Percentiles rank a stretch among this genome's conserved stretches.
Conservation (phyloP, 768 basidiomycete genomes). For the Psilocybe tampanensis region DNA sequence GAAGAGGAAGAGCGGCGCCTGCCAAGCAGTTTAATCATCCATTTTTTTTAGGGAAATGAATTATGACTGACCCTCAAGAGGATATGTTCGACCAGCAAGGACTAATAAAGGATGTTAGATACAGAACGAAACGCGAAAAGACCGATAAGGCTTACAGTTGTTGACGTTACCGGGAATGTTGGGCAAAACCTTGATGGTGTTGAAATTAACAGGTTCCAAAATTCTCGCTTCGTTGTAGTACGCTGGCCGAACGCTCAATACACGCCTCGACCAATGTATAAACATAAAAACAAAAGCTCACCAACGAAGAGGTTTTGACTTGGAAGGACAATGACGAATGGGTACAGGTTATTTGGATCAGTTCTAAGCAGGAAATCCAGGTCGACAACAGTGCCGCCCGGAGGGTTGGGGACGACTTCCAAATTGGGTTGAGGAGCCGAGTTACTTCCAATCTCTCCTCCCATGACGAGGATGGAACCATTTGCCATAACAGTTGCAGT, state of each 20-base stretch:
- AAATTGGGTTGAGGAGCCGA: slow-evolving; percentile 65
- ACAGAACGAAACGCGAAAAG: background rate
- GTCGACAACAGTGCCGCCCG: slow-evolving; percentile 57
- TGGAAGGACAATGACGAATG: slow-evolving; percentile 74
- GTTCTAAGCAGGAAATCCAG: slow-evolving; percentile 72
- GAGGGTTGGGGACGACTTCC: slow-evolving; percentile 70
- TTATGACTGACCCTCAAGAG: slow-evolving; percentile 52
- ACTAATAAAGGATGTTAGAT: slow-evolving; percentile 32
- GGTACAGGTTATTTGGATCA: slow-evolving; percentile 81
- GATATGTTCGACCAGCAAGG: slow-evolving; percentile 77
- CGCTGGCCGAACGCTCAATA: slow-evolving; percentile 35
- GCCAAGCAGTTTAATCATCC: background rate
- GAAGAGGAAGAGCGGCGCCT: slow-evolving; percentile 66
- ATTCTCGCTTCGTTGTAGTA: slow-evolving; percentile 86
- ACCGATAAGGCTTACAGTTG: slow-evolving; percentile 47
- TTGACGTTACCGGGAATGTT: slow-evolving; percentile 80
- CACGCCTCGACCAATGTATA: background rate
- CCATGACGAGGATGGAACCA: slow-evolving; percentile 72
- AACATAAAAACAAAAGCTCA: slow-evolving; percentile 29
- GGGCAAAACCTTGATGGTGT: slow-evolving; percentile 60
- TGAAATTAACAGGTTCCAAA: slow-evolving; percentile 65
- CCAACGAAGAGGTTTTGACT: slow-evolving; percentile 72
- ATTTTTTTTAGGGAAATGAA: background rate
- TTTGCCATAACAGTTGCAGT: slow-evolving; percentile 70
- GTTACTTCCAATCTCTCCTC: slow-evolving; percentile 76